Conservation (phyloP, 2,329 filamentous ascomycete species). For the Septoria linicola region DNA sequence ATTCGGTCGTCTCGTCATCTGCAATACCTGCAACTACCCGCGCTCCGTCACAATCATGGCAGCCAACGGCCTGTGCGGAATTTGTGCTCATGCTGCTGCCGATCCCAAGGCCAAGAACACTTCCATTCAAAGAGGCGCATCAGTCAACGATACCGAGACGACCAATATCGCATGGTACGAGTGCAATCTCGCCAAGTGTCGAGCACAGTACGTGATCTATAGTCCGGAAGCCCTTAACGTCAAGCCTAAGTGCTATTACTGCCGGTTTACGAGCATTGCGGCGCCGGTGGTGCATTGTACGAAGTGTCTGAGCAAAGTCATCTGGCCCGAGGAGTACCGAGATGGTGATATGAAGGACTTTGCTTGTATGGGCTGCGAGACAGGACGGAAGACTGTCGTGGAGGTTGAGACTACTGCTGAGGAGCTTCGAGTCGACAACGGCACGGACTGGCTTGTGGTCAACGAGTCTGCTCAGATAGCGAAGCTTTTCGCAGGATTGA, state of each 20-base stretch:
- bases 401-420: conserved; percentile 13
- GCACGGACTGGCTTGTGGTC: conserved; percentile 10
- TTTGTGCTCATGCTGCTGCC: conserved; percentile 10
- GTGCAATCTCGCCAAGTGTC: conserved; percentile 10
- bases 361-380: conserved; percentile 14
- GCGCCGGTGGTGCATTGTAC: conserved; percentile 16
- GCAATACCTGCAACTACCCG: conserved; percentile 15
- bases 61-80: conserved; percentile 10
- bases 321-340: conserved; percentile 22
- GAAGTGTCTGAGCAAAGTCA: conserved; percentile 12
- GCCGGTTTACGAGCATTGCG: neutral
- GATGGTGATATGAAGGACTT: neutral
- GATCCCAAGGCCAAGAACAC: conserved; percentile 1
- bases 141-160: neutral
- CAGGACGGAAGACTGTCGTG: conserved; percentile 5
- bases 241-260: conserved; percentile 21
- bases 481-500: conserved; percentile 1
- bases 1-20: conserved; percentile 13
- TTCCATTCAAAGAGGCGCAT: neutral
- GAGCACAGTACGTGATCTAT: conserved; percentile 19
- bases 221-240: conserved; percentile 15
- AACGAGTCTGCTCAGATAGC: conserved; percentile 11
- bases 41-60: conserved; percentile 21
- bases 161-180: conserved; percentile 12
- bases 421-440: conserved; percentile 11